Base-by-base conservation (phyloP, 2,329 filamentous ascomycete genomes). In the Arthroderma sp. region DNA sequence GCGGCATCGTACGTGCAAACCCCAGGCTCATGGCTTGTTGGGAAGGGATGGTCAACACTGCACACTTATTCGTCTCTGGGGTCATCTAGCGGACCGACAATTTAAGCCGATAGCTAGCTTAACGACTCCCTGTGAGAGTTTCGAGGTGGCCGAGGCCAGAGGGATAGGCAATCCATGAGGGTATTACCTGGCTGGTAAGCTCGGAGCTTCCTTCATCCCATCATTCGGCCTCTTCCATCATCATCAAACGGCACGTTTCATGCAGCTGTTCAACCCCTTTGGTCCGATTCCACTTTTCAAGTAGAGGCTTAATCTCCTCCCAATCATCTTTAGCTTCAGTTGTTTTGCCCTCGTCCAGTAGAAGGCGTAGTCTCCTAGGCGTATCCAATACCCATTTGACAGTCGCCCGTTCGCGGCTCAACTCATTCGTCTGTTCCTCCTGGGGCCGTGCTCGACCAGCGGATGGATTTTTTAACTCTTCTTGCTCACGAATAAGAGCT, bases 351-450 rank as follows among this genome's bases (percentile, higher is more conserved):
- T 66, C 61, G 2, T 56, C 55, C 22, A 71, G 5, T 32, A 69
- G 51, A 34, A 45, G 51, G 45, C 58, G 55, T 44, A 72, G 48
- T 31, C 62, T 60, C 46, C 44, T 56, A n/a, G 64, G 70, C 44
- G 60, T 59, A 36, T 50, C 61, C 31, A 71, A 51, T 15, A 66
- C 66, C 68, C 68, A 71, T 47, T 56, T 57, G 6, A 71, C 68
- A 27, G 66, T 68, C 38, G 66, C 60, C 50, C 57, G 64, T 44
- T 70, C 60, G 3, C 46, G 50, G 33, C 54, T 57, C 5, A 50
- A 43, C 58, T 56, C 36, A 52, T 56, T 30, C 59, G 58, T 40
- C 50, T 38, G 11, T n/a, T 54, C 36, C 50, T 11, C 27, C 9
- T 22, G 5, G 27, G 32, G 51, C 1, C 2, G 15, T 22, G 15